Evolutionary conservation across 2,329 filamentous ascomycete genomes (phyloP), one percentile per base, ranked within the genome.

Genomic region (Penicillium sp.): DNA sequence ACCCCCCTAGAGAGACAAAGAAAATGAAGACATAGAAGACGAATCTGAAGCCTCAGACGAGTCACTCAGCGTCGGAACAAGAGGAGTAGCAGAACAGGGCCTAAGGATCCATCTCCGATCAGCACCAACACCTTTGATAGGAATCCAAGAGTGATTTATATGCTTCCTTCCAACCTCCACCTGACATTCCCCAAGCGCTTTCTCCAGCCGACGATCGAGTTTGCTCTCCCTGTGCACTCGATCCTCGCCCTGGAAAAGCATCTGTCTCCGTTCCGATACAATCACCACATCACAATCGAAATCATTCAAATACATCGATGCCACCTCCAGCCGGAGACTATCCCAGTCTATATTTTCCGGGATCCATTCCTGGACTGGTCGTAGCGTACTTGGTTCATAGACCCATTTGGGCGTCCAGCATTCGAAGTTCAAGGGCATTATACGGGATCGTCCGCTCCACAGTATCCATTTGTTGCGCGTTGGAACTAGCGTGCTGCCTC

Each of bases 391-490:
- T 12, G 55, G 55, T n/a, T 57, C 55, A 23, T 57, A 57, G 2
- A 53, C 42, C 55, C 55, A 57, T 38, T 48, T 57, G 3, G 55
- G 55, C 0, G 49, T 45, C 55, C 55, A 57, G 13, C 45, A 21
- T 44, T 57, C 55, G 21, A 57, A 57, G 17, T 57, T 57, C 6
- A 57, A 38, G 3, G 55, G 55, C 35, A 42, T 48, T n/a, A 57
- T 15, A 31, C 55, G 49, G 23, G 55, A 57, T 27, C 55, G 49
- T 6, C 55, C 49, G 15, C 43, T 57, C 55, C 55, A 57, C 6
- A 57, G 43, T 12, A 57, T 53, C 55, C 55, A 57, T 41, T 53
- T 57, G 23, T 57, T 57, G 49, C 55, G 55, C 4, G 49, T 57
- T 29, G 55, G 55, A 17, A 57, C 31, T 10, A 57, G 10, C 7